Evolutionary conservation across 192 early-diverging fungal genomes (phyloP), one percentile per base, ranked within the genome.

Genomic region (Endogone sp.): DNA sequence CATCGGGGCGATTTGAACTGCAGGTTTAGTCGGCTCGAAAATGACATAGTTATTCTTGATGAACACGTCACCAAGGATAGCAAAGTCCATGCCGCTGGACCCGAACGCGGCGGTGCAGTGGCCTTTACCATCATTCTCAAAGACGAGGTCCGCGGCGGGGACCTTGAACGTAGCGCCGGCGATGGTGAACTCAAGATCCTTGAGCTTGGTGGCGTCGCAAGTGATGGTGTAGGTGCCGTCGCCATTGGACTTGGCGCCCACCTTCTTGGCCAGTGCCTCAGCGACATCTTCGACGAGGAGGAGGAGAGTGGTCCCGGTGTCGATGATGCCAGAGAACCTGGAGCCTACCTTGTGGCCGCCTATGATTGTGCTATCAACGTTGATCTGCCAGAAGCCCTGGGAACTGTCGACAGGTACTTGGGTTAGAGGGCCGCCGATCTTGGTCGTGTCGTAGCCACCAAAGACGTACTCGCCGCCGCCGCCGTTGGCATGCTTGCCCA

Each of bases 21-120:
- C 29, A 10, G 75, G 80, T 21, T 64, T 59, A 22, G 31, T 65
- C 25, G 69, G 68, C 25, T 75, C 63, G 64, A 84, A 81, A 21
- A 84, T 71, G 58, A 76, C 71, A 65, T 81, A 84, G 67, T 77
- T 75, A 58, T 84, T 73, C 67, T 84, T 81, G 58, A 84, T 75
- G 62, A 84, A 84, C 9, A 74, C 75, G 54, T 84, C 82, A 9
- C 82, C 82, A 2, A 84, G 63, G 23, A 79, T 81, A 64, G 75
- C 78, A 3, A 76, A 21, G 10, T 78, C 69, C 29, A 69, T 22
- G 3, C 75, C 72, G 10, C 71, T 58, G 2, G 69, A 77, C 2
- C 71, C 64, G 16, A 81, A 81, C 29, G 72, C 71, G 8, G 83
- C 80, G 56, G 73, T 72, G 55, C 79, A 82, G 37, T 6, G 6